Conservation (phyloP, 2,329 filamentous ascomycete species). For the Botryotinia narcissicola region DNA sequence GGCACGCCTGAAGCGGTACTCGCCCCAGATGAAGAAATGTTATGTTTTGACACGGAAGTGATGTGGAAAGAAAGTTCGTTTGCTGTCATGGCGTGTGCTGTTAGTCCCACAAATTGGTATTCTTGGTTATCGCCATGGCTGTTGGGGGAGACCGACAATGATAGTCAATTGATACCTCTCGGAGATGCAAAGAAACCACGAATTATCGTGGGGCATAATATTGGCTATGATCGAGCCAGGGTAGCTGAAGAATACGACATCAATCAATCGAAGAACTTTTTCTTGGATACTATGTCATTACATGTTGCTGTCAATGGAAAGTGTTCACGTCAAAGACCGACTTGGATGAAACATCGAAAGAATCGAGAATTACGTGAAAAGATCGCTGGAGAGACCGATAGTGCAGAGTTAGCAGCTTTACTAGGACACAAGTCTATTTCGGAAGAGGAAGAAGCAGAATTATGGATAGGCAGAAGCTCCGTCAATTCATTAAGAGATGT, state of each 20-base stretch:
- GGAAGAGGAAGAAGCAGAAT: conserved; percentile 80
- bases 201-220: conserved; percentile 89
- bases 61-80: conserved; percentile 92
- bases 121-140: conserved; percentile 97
- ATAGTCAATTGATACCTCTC: conserved; percentile 81
- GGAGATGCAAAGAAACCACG: conserved; percentile 72
- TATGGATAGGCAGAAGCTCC: conserved; percentile 94
- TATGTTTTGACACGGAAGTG: conserved; percentile 95
- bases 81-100: conserved; percentile 95
- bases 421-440: conserved; percentile 64
- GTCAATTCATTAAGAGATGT: conserved; percentile 94
- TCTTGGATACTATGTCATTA: conserved; percentile 96
- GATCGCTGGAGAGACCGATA: conserved; percentile 68
- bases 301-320: conserved; percentile 98
- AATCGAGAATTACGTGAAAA: conserved; percentile 79
- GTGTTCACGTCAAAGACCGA: conserved; percentile 94
- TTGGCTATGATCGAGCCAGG: conserved; percentile 89
- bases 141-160: conserved; percentile 72
- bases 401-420: conserved; percentile 67
- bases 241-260: conserved; percentile 87
- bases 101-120: conserved; percentile 89
- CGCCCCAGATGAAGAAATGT: conserved; percentile 73
- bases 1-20: conserved; percentile 70
- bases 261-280: conserved; percentile 77
- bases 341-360: conserved; percentile 97